Conservation (phyloP, 371 early-diverging fungal genomes). For the Mucor piriformis region DNA sequence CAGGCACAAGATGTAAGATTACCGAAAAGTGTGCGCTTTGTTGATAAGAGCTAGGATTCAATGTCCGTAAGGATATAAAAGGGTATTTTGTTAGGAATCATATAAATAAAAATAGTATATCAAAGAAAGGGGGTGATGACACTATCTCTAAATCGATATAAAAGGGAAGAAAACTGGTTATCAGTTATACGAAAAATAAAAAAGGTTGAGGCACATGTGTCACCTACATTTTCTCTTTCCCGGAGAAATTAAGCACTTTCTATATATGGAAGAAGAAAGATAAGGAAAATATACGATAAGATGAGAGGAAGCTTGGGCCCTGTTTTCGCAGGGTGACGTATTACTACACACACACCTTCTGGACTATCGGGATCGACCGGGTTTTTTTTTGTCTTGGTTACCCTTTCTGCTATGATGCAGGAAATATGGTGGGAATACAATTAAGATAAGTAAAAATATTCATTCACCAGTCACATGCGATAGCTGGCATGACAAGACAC, state of each 20-base stretch:
- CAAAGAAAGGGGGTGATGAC: neutral
- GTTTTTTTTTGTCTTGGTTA: constrained; percentile 1
- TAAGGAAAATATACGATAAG: neutral
- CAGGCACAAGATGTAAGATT: no score
- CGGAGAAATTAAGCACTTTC: constrained; percentile 1
- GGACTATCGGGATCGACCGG: constrained; percentile 16
- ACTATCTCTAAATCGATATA: neutral
- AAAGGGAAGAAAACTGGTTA: neutral
- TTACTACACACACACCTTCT: neutral
- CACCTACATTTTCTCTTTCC: neutral
- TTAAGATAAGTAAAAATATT: neutral
- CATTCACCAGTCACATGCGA: constrained; percentile 28
- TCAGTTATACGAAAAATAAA: neutral
- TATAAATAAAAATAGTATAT: constrained; percentile 1
- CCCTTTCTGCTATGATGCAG: no score
- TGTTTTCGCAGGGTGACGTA: neutral
- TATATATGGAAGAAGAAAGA: neutral
- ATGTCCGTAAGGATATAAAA: no score
- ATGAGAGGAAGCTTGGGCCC: neutral
- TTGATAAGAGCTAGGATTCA: no score
- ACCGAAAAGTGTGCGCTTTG: no score
- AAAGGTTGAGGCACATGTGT: neutral
- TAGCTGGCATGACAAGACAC: constrained; percentile 27
- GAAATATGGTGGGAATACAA: neutral
- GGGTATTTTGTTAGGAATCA: neutral